These are phyloP conservation scores for Xylariaceae sp. DNA, from an alignment of 2,329 filamentous ascomycete species.

Conservation along the genomic window DNA sequence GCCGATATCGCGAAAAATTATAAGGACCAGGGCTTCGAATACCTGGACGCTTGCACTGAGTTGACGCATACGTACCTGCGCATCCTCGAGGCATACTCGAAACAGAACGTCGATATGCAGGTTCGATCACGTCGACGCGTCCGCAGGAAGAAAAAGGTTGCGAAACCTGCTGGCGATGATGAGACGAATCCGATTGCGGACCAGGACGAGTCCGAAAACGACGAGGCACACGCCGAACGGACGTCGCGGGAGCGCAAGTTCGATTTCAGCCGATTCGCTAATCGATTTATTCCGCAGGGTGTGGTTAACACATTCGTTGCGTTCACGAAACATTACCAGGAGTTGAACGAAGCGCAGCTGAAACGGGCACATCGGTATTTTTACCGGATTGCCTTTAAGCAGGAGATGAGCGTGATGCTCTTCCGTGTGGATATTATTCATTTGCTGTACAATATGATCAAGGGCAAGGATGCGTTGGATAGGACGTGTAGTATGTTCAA, in stretches of 20 bases:
- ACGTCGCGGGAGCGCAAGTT: conserved; percentile 83
- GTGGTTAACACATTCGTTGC: conserved; percentile 85
- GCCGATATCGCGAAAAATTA: conserved; percentile 76
- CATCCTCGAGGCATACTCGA: conserved; percentile 87
- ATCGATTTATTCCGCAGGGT: conserved; percentile 74
- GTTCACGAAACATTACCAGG: conserved; percentile 73
- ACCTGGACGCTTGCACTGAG: conserved; percentile 87
- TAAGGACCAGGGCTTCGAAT: conserved; percentile 90
- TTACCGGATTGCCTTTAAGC: conserved; percentile 90
- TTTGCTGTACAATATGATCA: conserved; percentile 85
- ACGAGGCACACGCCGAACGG: conserved; percentile 64
- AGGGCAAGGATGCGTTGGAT: conserved; percentile 74
- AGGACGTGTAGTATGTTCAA: conserved; percentile 61
- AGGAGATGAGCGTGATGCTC: conserved; percentile 81
- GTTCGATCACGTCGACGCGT: conserved; percentile 74
- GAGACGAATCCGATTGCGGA: conserved; percentile 51
- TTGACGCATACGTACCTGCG: conserved; percentile 86
- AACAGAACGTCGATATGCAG: conserved; percentile 91
- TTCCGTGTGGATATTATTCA: conserved; percentile 88
- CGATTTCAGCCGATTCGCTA: conserved; percentile 79
- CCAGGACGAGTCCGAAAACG: conserved; percentile 66
- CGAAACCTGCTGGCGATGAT: conserved; percentile 39
- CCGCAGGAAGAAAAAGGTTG: conserved; percentile 66
- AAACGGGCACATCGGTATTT: conserved; percentile 93
- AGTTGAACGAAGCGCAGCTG: conserved; percentile 72